Evolutionary conservation across 805 yeast genomes (phyloP).

Genomic region (Saccharomyces paradoxus): DNA sequence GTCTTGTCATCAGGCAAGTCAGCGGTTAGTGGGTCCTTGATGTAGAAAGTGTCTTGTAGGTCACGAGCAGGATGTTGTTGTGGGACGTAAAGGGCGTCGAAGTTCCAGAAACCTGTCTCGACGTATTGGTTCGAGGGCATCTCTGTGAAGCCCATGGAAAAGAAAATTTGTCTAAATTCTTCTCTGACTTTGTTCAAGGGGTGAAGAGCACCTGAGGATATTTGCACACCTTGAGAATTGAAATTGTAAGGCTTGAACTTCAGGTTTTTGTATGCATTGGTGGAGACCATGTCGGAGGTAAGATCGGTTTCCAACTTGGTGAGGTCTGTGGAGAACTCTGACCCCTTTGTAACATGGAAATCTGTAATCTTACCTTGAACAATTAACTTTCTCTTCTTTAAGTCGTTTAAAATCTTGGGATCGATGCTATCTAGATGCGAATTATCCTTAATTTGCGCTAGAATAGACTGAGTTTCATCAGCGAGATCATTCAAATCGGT

Average conservation of each 20-base stretch:
- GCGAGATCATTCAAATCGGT: conserved; percentile 27
- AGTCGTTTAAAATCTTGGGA: conserved; percentile 65
- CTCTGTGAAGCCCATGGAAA: conserved; percentile 95
- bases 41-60: conserved; percentile 94
- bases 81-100: conserved; percentile 92
- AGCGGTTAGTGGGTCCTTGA: conserved; percentile 84
- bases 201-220: conserved; percentile 88
- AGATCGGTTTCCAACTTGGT: conserved; percentile 84
- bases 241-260: conserved; percentile 93
- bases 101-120: conserved; percentile 98
- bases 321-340: conserved; percentile 74
- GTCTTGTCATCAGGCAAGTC: conserved; percentile 72
- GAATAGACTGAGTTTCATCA: conserved; percentile 60
- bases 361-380: conserved; percentile 63
- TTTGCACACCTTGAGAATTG: conserved; percentile 84
- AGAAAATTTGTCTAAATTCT: conserved; percentile 95
- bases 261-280: conserved; percentile 74
- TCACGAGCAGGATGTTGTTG: conserved; percentile 99
- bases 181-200: conserved; percentile 95
- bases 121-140: conserved; percentile 99
- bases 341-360: conserved; percentile 69
- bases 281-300: conserved; percentile 83
- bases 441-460: conserved; percentile 42
- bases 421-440: conserved; percentile 28
- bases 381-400: conserved; percentile 89